Conservation (phyloP, 108 stramenopile genomes). For the Fragilaria crotonensis region DNA sequence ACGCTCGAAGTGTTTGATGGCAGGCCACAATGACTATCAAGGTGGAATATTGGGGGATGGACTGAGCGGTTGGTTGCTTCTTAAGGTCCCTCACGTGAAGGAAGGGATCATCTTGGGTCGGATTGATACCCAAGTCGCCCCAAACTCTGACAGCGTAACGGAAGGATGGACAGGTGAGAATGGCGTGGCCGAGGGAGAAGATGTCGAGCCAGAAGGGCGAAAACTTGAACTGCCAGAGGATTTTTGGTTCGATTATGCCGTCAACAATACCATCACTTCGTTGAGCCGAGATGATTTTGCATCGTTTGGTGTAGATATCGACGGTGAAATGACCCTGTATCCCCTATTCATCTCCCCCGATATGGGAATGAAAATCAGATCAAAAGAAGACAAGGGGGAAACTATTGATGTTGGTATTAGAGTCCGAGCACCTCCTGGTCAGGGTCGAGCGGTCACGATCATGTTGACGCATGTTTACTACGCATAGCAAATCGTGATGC, state of each 20-base stretch:
- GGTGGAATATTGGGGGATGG: slow-evolving; percentile 24
- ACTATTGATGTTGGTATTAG: slow-evolving; percentile 32
- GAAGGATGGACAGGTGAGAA: slow-evolving; percentile 24
- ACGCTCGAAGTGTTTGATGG: slow-evolving; percentile 22
- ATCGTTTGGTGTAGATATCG: slow-evolving; percentile 1
- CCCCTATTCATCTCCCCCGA: background rate
- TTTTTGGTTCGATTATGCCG: slow-evolving; percentile 25
- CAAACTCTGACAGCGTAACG: slow-evolving; percentile 11
- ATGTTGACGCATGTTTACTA: slow-evolving; percentile 37
- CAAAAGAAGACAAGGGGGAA: slow-evolving; percentile 18
- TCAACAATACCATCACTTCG: slow-evolving; percentile 19
- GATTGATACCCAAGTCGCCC: slow-evolving; percentile 10
- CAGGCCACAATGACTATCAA: slow-evolving; percentile 33
- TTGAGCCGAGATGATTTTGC: slow-evolving; percentile 14
- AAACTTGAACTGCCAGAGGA: background rate
- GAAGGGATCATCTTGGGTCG: slow-evolving; percentile 41
- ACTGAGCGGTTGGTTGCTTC: slow-evolving; percentile 38
- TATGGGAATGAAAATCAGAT: background rate
- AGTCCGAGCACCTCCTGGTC: slow-evolving; percentile 11
- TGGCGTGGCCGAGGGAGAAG: slow-evolving; percentile 19
- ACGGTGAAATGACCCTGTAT: slow-evolving; percentile 18
- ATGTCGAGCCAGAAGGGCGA: slow-evolving; percentile 14
- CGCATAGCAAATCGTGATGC: slow-evolving; percentile 11
- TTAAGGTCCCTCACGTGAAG: slow-evolving; percentile 28
- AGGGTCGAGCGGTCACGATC: slow-evolving; percentile 17